A percentile compares a stretch with the other conserved stretches of the same genome.
Evolutionary conservation across 2,329 filamentous ascomycete species (phyloP).

Genomic region (Beauveria sp.): DNA sequence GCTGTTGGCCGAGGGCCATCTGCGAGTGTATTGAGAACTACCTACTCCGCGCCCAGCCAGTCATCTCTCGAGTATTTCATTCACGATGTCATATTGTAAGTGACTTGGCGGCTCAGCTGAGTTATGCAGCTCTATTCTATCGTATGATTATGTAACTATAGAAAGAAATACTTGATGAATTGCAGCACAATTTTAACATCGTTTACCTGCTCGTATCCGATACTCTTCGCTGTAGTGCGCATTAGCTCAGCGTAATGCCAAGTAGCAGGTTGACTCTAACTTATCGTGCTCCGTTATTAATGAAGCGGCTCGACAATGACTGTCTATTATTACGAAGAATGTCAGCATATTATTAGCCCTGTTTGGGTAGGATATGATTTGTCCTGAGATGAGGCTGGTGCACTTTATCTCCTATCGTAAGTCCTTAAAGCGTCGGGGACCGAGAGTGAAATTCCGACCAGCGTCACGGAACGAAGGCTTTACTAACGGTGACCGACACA

Average conservation of each 20-base stretch:
- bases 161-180: no score
- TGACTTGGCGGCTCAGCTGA: no score
- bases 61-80: no score
- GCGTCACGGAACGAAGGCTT: slow-evolving; percentile 4
- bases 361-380: neutral
- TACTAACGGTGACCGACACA: slow-evolving; percentile 13
- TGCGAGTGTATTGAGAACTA: no score
- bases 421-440: slow-evolving; percentile 10
- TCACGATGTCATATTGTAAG: no score
- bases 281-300: neutral
- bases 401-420: slow-evolving; percentile 9
- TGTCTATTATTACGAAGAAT: slow-evolving; percentile 5
- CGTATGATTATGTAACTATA: no score
- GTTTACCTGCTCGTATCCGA: no score
- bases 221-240: neutral
- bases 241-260: neutral
- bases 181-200: no score
- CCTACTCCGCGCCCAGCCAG: no score
- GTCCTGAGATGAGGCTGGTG: neutral
- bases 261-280: neutral
- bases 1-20: no score
- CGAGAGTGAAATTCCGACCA: slow-evolving; percentile 4
- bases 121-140: no score
- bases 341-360: slow-evolving; percentile 5
- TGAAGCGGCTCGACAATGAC: neutral